Conservation (phyloP, 1,284 basidiomycete species). For the Cryptococcus sp. region DNA sequence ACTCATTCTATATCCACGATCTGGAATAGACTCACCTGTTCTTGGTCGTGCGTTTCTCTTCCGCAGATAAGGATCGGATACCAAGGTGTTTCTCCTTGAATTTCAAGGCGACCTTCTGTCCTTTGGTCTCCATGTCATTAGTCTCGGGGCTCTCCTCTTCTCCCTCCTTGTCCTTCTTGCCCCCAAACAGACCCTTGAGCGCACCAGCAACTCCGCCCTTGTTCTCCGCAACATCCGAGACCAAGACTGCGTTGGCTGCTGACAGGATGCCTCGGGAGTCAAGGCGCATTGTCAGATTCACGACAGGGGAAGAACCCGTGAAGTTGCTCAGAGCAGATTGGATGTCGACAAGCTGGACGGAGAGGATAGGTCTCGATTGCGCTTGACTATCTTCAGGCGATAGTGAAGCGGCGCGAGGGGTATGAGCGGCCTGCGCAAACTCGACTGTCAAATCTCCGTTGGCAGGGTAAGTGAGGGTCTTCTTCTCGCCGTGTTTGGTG, state of each 20-base stretch:
- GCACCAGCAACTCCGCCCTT: slow-evolving; percentile 72
- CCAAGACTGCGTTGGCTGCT: slow-evolving; percentile 71
- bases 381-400: slow-evolving; percentile 13
- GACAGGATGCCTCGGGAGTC: slow-evolving; percentile 80
- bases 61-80: slow-evolving; percentile 68
- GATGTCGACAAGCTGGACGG: slow-evolving; percentile 39
- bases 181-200: slow-evolving; percentile 81
- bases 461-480: slow-evolving; percentile 78
- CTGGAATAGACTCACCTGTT: slow-evolving; percentile 59
- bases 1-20: slow-evolving; percentile 4
- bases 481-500: slow-evolving; percentile 73
- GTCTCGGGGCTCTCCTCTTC: slow-evolving; percentile 51
- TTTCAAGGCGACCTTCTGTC: slow-evolving; percentile 58
- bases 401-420: background rate
- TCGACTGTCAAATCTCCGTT: slow-evolving; percentile 70
- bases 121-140: slow-evolving; percentile 45
- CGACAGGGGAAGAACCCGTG: slow-evolving; percentile 54
- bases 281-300: slow-evolving; percentile 77
- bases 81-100: slow-evolving; percentile 66
- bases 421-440: slow-evolving; percentile 66
- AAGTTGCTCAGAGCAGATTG: slow-evolving; percentile 44
- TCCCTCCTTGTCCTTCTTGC: slow-evolving; percentile 53
- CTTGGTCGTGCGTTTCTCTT: slow-evolving; percentile 70
- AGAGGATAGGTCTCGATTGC: slow-evolving; percentile 23
- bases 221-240: slow-evolving; percentile 67